Conservation (phyloP, 2,329 filamentous ascomycete genomes). For the Paracamarosporium sp. region DNA sequence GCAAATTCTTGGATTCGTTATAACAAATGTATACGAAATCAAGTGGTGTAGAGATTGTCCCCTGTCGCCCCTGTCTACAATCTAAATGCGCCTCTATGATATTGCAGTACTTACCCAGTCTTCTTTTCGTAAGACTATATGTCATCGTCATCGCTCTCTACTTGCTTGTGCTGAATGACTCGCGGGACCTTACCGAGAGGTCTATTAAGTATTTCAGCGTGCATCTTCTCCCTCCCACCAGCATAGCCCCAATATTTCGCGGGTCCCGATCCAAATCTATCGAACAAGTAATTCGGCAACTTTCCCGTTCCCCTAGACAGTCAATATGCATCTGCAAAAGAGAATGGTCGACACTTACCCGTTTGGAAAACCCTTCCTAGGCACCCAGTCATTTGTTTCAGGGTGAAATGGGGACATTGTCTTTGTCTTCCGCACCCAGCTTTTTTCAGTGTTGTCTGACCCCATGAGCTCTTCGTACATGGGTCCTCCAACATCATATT, state of each 20-base stretch:
- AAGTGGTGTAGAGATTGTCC: no score
- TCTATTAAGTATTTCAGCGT: no score
- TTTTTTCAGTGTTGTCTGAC: not conserved
- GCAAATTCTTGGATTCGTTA: no score
- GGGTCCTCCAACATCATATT: conserved; percentile 15
- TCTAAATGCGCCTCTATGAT: no score
- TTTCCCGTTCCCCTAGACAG: not conserved
- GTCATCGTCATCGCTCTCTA: no score
- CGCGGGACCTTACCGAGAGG: no score
- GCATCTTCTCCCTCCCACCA: not conserved
- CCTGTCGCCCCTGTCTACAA: no score
- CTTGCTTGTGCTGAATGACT: no score
- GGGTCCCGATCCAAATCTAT: not conserved
- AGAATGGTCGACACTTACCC: not conserved
- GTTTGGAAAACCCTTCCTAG: conserved; percentile 2
- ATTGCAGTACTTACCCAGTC: no score
- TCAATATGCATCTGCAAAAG: not conserved
- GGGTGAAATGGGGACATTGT: not conserved
- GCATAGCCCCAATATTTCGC: not conserved
- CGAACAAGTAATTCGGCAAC: not conserved
- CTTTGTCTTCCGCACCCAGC: conserved; percentile 13
- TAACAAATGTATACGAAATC: no score
- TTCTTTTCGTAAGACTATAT: no score
- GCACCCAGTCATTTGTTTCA: not conserved
- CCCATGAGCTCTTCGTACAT: conserved; percentile 16